Evolutionary conservation across 2,329 filamentous ascomycete genomes (phyloP), one percentile per base, ranked within the genome.

Genomic region (Cordyceps pruinosa): DNA sequence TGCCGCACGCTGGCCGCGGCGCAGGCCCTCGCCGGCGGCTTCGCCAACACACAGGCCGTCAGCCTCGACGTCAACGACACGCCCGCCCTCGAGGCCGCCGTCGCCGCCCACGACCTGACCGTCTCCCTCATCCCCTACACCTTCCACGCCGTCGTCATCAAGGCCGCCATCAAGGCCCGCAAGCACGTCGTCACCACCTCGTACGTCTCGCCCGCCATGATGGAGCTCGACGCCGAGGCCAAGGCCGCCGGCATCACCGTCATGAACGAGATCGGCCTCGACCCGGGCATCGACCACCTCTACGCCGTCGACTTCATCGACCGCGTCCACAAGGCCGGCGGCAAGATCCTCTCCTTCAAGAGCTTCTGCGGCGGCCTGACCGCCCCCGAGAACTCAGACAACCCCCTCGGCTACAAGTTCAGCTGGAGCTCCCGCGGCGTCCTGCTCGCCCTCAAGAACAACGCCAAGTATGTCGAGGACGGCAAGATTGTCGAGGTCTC

Each of bases 151-250:
- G 79, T 82, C 57, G 91, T 97, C 67, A 95, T 97, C 83, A 93
- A 96, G 82, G 86, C 88, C 35, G 93, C 91, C 62, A 97, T 97
- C 75, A 84, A 87, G 68, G 83, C 87, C 68, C 97, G 96, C 88
- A 96, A 93, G 82, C 78, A 97, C 77, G 91, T 97, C 60, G 92
- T 97, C 68, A 97, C 93, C 59, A 97, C 93, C 30, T 90, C 85
- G 63, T 97, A 97, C 70, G 89, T 96, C 64, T 95, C 89, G 5
- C 90, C 90, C 4, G 89, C 90, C 63, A 97, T 97, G 91, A 74
- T 87, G 76, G 93, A 92, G 77, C 84, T 97, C 51, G 88, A 97
- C 67, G 78, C 85, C 66, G 78, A 87, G 66, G 85, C 82, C 71
- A 96, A 96, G 81, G 88, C 87, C 61, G 93, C 93, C 19, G 92